Conservation (phyloP, 2,329 filamentous ascomycete genomes). For the Xylariaceae sp. region DNA sequence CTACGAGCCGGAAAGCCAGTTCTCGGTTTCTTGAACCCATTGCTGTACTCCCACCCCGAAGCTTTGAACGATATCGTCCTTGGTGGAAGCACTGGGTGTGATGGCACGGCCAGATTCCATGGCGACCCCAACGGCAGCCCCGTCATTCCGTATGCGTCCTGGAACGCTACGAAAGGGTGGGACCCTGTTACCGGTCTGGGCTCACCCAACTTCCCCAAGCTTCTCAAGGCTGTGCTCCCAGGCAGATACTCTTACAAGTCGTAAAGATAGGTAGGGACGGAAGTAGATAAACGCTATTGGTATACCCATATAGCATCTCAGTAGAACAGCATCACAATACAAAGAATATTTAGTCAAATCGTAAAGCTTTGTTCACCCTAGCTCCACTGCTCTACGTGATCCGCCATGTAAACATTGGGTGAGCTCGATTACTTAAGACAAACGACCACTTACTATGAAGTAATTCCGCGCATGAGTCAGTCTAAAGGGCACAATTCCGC, state of each 20-base stretch:
- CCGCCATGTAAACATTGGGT: no score
- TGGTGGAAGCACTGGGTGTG: constrained; percentile 24
- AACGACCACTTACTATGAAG: no score
- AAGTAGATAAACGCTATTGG: neutral
- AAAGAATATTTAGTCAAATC: no score
- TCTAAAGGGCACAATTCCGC: no score
- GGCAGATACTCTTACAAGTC: neutral
- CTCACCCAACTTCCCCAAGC: constrained; percentile 26
- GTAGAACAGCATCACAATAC: no score
- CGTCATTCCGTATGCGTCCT: constrained; percentile 19
- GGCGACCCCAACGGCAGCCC: constrained; percentile 19
- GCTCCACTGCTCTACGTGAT: no score
- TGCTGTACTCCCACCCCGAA: constrained; percentile 35
- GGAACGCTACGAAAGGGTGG: constrained; percentile 30
- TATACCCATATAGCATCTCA: no score
- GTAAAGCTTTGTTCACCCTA: no score
- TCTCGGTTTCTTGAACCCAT: constrained; percentile 48
- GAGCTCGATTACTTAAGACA: no score
- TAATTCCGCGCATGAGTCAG: no score
- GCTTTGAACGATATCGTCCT: constrained; percentile 32
- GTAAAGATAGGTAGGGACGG: neutral
- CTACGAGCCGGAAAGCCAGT: constrained; percentile 40
- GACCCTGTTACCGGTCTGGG: constrained; percentile 33
- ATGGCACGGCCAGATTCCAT: constrained; percentile 24
- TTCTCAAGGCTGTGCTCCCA: constrained; percentile 16